These are phyloP conservation scores for Pyrenophora graminea DNA, from an alignment of 2,329 filamentous ascomycete species.

Conservation along the genomic window DNA sequence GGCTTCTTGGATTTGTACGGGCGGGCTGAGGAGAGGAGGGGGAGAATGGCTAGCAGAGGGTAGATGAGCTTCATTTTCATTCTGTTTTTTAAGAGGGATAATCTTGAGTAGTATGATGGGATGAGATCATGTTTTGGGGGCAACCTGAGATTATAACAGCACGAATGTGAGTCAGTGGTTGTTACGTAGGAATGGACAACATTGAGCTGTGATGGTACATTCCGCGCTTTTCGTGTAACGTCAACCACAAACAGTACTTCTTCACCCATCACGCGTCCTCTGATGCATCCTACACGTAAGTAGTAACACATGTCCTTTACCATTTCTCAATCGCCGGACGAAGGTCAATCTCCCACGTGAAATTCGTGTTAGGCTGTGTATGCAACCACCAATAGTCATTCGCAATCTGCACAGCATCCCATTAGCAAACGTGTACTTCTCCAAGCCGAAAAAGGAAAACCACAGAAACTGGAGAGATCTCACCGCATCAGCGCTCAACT, in stretches of 20 bases:
- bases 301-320: constrained; percentile 47
- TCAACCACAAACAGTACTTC: not conserved
- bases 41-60: too few species aligned
- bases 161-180: too few species aligned
- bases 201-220: not conserved
- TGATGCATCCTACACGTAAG: not conserved
- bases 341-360: constrained; percentile 81
- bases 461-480: constrained; percentile 43
- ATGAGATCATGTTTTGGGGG: too few species aligned
- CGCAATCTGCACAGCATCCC: constrained; percentile 66
- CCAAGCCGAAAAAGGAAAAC: not conserved
- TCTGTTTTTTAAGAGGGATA: too few species aligned
- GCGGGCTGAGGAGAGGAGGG: too few species aligned
- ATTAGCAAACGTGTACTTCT: not conserved
- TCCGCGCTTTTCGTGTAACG: not conserved
- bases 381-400: constrained; percentile 86
- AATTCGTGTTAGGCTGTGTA: constrained; percentile 75
- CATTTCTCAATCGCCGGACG: constrained; percentile 84
- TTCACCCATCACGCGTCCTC: not conserved
- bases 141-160: too few species aligned
- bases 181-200: not conserved
- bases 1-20: too few species aligned
- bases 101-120: too few species aligned
- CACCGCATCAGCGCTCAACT: constrained; percentile 75
- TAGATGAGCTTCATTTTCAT: too few species aligned